phyloP scores from a whole-genome alignment of 257 asterid species.

The Penstemon eatonii region DNA sequence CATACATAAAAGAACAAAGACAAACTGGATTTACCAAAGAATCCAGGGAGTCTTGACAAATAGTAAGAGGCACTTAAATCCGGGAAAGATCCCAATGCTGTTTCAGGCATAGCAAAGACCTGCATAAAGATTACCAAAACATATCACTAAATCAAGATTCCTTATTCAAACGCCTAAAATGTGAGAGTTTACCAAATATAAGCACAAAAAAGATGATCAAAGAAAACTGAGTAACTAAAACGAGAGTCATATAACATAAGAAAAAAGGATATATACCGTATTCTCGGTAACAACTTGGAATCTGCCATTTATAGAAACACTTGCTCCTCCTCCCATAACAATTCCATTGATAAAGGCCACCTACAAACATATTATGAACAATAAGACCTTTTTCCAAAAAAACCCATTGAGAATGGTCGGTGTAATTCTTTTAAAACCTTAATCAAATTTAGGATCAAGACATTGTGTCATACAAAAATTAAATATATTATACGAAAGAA shows the following conservation, averaged over 20 bases:
- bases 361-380: conserved; percentile 35
- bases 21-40: conserved; percentile 60
- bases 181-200: too few relatives aligned
- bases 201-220: not conserved
- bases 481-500: conserved; percentile 3
- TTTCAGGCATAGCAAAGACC: conserved; percentile 98
- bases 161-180: too few relatives aligned
- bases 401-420: too few relatives aligned
- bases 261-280: conserved; percentile 49
- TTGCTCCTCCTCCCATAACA: conserved; percentile 99
- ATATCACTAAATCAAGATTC: too few relatives aligned
- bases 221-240: conserved; percentile 13
- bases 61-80: conserved; percentile 89
- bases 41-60: conserved; percentile 85
- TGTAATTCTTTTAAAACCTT: too few relatives aligned
- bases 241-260: conserved; percentile 5
- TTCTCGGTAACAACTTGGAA: conserved; percentile 90
- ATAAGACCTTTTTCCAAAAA: too few relatives aligned
- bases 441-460: too few relatives aligned
- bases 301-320: conserved; percentile 84
- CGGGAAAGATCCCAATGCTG: conserved; percentile 85
- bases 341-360: conserved; percentile 90
- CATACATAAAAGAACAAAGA: not conserved
- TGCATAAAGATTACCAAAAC: conserved; percentile 35
- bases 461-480: not conserved